phyloP scores from a whole-genome alignment of 805 yeast genomes.

The Blastobotrys peoriensis region DNA sequence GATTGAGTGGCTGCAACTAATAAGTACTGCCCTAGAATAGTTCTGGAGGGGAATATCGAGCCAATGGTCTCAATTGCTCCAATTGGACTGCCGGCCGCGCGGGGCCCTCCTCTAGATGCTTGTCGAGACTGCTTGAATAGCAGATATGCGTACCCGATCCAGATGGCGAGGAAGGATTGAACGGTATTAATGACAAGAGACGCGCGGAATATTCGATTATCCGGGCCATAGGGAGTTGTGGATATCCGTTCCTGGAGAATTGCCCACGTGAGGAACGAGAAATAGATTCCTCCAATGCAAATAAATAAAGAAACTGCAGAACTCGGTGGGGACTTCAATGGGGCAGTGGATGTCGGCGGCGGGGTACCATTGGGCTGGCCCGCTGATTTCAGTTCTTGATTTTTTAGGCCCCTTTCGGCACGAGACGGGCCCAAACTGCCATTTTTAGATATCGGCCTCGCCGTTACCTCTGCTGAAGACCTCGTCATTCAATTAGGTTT shows the following conservation, averaged over 20 bases:
- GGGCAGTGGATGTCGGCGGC: too few species aligned
- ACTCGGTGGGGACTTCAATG: too few species aligned
- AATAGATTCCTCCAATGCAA: constrained; percentile 64
- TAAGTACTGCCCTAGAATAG: constrained; percentile 35
- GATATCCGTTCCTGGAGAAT: constrained; percentile 84
- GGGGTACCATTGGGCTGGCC: too few species aligned
- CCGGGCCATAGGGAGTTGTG: constrained; percentile 62
- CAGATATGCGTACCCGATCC: constrained; percentile 61
- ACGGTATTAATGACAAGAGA: constrained; percentile 71
- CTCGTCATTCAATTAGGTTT: too few species aligned
- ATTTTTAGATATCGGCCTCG: neutral
- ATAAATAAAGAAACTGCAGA: constrained; percentile 11
- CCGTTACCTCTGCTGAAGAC: neutral
- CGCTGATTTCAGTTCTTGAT: too few species aligned
- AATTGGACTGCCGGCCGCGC: too few species aligned
- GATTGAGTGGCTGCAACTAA: constrained; percentile 70
- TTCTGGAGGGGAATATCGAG: constrained; percentile 26
- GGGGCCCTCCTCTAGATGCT: neutral
- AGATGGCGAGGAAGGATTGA: constrained; percentile 68
- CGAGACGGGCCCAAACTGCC: too few species aligned
- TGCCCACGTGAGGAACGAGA: constrained; percentile 87
- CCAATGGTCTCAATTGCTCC: neutral
- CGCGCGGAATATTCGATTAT: constrained; percentile 53
- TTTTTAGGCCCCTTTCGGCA: too few species aligned
- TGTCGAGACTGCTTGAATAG: constrained; percentile 20